Percentiles rank a stretch among this genome's conserved stretches.
phyloP scores from a whole-genome alignment of 495 filamentous ascomycete genomes.

The Jackrogersella multiformis region DNA sequence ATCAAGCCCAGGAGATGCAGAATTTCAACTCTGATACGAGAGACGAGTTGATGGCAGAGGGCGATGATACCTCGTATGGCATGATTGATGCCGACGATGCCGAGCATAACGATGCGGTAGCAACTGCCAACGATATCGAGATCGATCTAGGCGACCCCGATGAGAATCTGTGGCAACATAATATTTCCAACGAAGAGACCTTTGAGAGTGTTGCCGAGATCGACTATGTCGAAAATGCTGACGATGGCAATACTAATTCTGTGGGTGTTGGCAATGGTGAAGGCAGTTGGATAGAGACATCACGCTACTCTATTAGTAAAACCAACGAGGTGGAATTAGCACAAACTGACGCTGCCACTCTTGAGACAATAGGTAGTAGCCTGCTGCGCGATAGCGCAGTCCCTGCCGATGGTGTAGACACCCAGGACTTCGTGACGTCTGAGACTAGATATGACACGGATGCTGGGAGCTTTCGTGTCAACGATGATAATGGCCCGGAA shows the following conservation, averaged over 20 bases:
- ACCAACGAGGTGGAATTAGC: slow-evolving; percentile 2
- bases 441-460: slow-evolving; percentile 2
- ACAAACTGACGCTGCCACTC: slow-evolving; percentile 2
- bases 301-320: slow-evolving; percentile 11
- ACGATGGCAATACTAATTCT: slow-evolving; percentile 29
- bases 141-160: slow-evolving; percentile 41
- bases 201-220: slow-evolving; percentile 46
- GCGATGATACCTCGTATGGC: slow-evolving; percentile 48
- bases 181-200: slow-evolving; percentile 29
- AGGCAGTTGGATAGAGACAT: slow-evolving; percentile 45
- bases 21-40: slow-evolving; percentile 44
- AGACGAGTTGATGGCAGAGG: slow-evolving; percentile 62
- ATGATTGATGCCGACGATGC: slow-evolving; percentile 54
- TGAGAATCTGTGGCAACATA: slow-evolving; percentile 39
- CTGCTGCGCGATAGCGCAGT: background rate
- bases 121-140: slow-evolving; percentile 42
- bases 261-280: slow-evolving; percentile 16
- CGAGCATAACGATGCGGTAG: slow-evolving; percentile 37
- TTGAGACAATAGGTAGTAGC: background rate
- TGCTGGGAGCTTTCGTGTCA: background rate
- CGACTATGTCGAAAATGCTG: slow-evolving; percentile 31
- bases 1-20: slow-evolving; percentile 39
- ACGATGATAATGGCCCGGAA: background rate
- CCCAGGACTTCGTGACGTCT: slow-evolving; percentile 9
- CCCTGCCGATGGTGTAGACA: background rate